Conservation (phyloP, 805 yeast species). For the Metschnikowia henanensis region DNA sequence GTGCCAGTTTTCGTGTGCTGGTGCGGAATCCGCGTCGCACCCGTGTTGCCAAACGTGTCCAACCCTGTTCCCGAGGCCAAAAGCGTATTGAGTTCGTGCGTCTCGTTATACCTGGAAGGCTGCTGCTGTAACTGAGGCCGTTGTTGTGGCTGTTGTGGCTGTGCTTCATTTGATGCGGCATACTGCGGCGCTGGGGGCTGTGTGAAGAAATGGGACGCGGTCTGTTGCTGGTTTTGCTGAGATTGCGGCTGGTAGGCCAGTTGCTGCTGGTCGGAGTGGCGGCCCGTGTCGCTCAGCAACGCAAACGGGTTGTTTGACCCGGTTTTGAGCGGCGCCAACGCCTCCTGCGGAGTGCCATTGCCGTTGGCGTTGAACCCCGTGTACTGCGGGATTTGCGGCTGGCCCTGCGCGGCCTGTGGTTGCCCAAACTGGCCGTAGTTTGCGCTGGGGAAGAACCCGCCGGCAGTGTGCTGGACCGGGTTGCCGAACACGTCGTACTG, state of each 20-base stretch:
- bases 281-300: conserved; percentile 25
- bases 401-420: conserved; percentile 33
- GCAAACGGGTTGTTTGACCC: conserved; percentile 85
- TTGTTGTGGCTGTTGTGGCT: conserved; percentile 31
- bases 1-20: conserved; percentile 84
- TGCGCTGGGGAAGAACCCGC: conserved; percentile 48
- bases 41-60: conserved; percentile 91
- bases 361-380: conserved; percentile 16
- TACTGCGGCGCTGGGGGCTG: conserved; percentile 29
- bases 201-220: conserved; percentile 13
- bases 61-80: conserved; percentile 87
- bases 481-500: conserved; percentile 66
- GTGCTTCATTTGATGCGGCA: conserved; percentile 20
- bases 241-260: conserved; percentile 20
- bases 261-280: neutral
- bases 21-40: conserved; percentile 83
- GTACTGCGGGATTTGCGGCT: conserved; percentile 27
- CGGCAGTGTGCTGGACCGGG: conserved; percentile 56
- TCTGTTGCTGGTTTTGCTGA: conserved; percentile 16
- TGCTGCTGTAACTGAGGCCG: conserved; percentile 26
- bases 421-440: conserved; percentile 33
- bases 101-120: conserved; percentile 39
- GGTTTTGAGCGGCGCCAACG: conserved; percentile 56
- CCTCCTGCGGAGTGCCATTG: conserved; percentile 17
- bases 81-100: conserved; percentile 71